phyloP scores from a whole-genome alignment of 2,329 filamentous ascomycete species.

The Ceratocystis cubensis region DNA sequence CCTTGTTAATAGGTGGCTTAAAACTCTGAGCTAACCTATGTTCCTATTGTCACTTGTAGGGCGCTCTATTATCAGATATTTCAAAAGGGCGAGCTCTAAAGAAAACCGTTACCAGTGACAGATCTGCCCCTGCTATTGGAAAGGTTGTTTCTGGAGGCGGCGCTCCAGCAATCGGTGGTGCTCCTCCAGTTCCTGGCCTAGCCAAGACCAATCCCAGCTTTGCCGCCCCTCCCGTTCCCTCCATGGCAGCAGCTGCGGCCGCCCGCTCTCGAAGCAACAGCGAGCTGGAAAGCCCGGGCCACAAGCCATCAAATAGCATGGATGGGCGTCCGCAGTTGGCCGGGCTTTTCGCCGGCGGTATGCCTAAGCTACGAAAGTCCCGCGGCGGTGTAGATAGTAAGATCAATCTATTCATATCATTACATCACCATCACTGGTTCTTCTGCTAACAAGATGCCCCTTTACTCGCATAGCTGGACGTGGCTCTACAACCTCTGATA shows the following conservation, averaged over 20 bases:
- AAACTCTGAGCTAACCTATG: constrained; percentile 20
- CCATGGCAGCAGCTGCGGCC: constrained; percentile 45
- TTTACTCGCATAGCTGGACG: constrained; percentile 15
- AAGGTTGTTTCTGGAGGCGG: constrained; percentile 33
- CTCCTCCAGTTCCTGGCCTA: constrained; percentile 53
- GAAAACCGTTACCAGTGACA: constrained; percentile 83
- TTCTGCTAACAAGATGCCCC: not conserved
- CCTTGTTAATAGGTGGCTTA: not conserved
- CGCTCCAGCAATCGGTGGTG: constrained; percentile 55
- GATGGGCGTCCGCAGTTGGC: constrained; percentile 66
- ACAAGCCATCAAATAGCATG: constrained; percentile 26
- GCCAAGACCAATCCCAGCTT: constrained; percentile 44
- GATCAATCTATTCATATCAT: not conserved
- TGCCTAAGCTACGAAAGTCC: constrained; percentile 85
- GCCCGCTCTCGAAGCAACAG: constrained; percentile 68
- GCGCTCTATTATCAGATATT: constrained; percentile 79
- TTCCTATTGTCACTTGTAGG: constrained; percentile 39
- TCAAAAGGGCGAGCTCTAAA: constrained; percentile 66
- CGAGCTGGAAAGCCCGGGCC: constrained; percentile 45
- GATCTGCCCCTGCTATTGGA: constrained; percentile 64
- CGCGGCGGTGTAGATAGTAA: constrained; percentile 60
- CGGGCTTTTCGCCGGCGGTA: constrained; percentile 83
- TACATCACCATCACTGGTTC: not conserved
- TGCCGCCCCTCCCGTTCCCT: constrained; percentile 63
- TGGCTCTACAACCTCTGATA: constrained; percentile 9